Evolutionary conservation across 208 protist species (phyloP).

Genomic region (Acanthamoeba polyphaga): DNA sequence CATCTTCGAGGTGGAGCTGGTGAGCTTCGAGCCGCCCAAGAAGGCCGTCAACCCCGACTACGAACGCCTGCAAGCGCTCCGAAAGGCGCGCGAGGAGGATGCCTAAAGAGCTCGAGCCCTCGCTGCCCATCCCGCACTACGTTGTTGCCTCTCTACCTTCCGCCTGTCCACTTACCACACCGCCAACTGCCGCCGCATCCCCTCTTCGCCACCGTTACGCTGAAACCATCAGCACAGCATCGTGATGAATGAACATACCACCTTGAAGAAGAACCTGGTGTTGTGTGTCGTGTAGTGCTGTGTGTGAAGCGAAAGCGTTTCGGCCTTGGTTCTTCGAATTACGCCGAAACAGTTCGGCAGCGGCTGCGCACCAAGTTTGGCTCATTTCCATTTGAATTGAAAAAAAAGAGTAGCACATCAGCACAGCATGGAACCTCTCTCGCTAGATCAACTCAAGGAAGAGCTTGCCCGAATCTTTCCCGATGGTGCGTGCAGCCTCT

Average conservation of each 20-base stretch:
- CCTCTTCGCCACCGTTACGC: too few relatives aligned
- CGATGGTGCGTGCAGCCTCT: conserved; percentile 25
- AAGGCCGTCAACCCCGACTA: conserved; percentile 37
- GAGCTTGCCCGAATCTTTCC: conserved; percentile 56
- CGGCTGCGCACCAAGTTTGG: too few relatives aligned
- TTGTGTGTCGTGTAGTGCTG: not conserved
- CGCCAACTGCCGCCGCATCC: too few relatives aligned
- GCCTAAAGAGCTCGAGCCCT: not conserved
- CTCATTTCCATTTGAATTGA: too few relatives aligned
- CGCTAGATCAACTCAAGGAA: conserved; percentile 52
- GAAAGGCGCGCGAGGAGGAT: not conserved
- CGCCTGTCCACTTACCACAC: too few relatives aligned
- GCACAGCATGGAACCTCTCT: conserved; percentile 4
- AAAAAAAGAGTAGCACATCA: not conserved
- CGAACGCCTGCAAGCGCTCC: conserved; percentile 2
- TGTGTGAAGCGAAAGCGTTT: not conserved
- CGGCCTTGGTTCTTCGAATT: not conserved
- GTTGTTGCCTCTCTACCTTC: too few relatives aligned
- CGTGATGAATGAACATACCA: too few relatives aligned
- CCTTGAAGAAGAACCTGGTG: too few relatives aligned
- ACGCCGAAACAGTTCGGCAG: too few relatives aligned
- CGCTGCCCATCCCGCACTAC: too few relatives aligned
- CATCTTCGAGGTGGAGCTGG: conserved; percentile 45
- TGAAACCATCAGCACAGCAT: too few relatives aligned
- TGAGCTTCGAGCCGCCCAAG: conserved; percentile 57